Evolutionary conservation across 805 yeast genomes (phyloP).

Genomic region (Priceomyces medius): DNA sequence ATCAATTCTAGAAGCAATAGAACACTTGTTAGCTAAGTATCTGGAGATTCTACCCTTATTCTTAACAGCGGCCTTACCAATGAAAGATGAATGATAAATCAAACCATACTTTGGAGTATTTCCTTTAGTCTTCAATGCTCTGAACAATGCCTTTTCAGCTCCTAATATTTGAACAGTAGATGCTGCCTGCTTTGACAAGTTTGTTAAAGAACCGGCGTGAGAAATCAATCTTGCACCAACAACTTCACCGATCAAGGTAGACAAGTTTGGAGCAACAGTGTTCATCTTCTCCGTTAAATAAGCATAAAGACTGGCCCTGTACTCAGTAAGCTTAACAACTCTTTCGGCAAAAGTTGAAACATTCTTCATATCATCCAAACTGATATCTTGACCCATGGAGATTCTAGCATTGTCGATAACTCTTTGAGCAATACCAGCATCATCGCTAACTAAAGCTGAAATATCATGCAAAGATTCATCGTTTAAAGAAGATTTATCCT

Average conservation of each 20-base stretch:
- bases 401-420: constrained; percentile 93
- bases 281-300: constrained; percentile 95
- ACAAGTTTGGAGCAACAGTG: constrained; percentile 94
- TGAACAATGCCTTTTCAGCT: constrained; percentile 94
- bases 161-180: constrained; percentile 98
- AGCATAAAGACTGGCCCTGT: constrained; percentile 78
- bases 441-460: constrained; percentile 87
- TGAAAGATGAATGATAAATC: constrained; percentile 91
- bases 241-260: constrained; percentile 97
- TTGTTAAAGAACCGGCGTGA: constrained; percentile 97
- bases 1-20: constrained; percentile 98
- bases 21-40: constrained; percentile 97
- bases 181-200: constrained; percentile 96
- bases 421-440: constrained; percentile 84
- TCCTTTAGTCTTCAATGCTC: constrained; percentile 95
- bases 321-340: constrained; percentile 87
- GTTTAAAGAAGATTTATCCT: constrained; percentile 79
- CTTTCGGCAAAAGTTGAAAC: constrained; percentile 89
- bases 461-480: constrained; percentile 95
- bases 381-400: constrained; percentile 98
- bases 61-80: constrained; percentile 91
- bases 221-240: constrained; percentile 98
- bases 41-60: constrained; percentile 99
- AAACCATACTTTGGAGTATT: constrained; percentile 96
- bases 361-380: constrained; percentile 91